phyloP scores from a whole-genome alignment of 371 early-diverging fungal species.

The Zopfochytrium polystomum region DNA sequence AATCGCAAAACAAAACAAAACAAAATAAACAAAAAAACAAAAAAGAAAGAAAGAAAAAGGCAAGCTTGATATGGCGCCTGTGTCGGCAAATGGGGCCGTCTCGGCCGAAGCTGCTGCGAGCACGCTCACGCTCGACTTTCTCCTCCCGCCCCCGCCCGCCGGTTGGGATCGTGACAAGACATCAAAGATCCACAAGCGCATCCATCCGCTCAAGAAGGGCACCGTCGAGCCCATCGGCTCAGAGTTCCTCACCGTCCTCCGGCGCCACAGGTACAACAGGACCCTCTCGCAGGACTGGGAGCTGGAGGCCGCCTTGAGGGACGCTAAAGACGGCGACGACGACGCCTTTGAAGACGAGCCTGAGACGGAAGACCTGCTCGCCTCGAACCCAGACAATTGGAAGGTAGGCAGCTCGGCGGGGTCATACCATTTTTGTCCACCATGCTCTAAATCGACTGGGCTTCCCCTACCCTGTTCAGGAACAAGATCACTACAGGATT shows the following conservation, averaged over 20 bases:
- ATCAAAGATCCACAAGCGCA: not conserved
- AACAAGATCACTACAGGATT: constrained; percentile 58
- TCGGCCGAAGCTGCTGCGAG: not conserved
- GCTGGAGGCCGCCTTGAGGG: constrained; percentile 44
- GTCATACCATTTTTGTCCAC: not conserved
- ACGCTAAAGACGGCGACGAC: constrained; percentile 39
- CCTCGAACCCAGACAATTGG: constrained; percentile 46
- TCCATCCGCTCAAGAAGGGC: not conserved
- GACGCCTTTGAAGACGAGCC: constrained; percentile 39
- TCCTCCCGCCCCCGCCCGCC: not conserved
- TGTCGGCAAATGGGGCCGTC: too few relatives aligned
- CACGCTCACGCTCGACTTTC: not conserved
- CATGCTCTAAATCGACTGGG: constrained; percentile 4
- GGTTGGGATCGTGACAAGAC: too few relatives aligned
- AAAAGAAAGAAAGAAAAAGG: not conserved
- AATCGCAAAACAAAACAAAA: not conserved
- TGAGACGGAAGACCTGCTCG: constrained; percentile 37
- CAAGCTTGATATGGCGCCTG: not conserved
- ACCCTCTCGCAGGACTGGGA: constrained; percentile 46
- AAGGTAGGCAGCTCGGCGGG: constrained; percentile 25
- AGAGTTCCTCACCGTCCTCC: not conserved
- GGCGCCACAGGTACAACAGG: constrained; percentile 19
- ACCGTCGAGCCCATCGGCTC: not conserved
- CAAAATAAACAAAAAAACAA: not conserved
- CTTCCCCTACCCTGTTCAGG: constrained; percentile 18